Conservation (phyloP, 495 filamentous ascomycete genomes). For the Neurospora intermedia region DNA sequence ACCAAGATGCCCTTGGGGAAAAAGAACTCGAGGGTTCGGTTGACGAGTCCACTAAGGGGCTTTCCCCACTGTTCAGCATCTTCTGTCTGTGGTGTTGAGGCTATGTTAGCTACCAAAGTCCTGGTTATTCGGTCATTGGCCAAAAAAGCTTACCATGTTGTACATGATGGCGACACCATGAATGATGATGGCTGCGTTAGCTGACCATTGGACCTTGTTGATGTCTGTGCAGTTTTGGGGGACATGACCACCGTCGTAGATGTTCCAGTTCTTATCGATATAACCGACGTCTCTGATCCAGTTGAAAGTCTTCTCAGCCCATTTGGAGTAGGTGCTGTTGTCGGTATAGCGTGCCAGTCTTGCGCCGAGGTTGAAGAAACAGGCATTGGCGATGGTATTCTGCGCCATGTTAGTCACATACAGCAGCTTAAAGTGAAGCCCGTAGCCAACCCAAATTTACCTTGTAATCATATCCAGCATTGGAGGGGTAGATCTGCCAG, state of each 20-base stretch:
- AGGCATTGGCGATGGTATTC: conserved; percentile 59
- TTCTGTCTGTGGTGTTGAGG: conserved; percentile 29
- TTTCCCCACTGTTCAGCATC: conserved; percentile 40
- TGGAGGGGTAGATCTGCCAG: conserved; percentile 73
- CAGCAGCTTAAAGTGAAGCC: not conserved
- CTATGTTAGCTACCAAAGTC: not conserved
- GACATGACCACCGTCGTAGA: conserved; percentile 49
- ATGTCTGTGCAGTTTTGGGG: conserved; percentile 39
- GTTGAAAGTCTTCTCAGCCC: conserved; percentile 60
- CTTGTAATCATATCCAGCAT: conserved; percentile 71
- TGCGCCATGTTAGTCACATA: not conserved
- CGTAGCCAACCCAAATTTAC: conserved; percentile 14
- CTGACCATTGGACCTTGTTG: conserved; percentile 51
- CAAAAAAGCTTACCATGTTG: conserved; percentile 38
- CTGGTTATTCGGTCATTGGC: not conserved
- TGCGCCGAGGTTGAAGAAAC: conserved; percentile 60
- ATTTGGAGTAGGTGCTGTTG: conserved; percentile 57
- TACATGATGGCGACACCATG: conserved; percentile 62
- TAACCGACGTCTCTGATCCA: conserved; percentile 48
- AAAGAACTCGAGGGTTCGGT: conserved; percentile 42
- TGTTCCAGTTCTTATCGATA: conserved; percentile 37
- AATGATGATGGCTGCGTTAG: conserved; percentile 59
- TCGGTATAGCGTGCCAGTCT: conserved; percentile 61
- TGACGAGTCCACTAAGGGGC: conserved; percentile 43
- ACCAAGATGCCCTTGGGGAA: conserved; percentile 42